phyloP scores from a whole-genome alignment of 768 basidiomycete genomes.

The Fomitopsis serialis region DNA sequence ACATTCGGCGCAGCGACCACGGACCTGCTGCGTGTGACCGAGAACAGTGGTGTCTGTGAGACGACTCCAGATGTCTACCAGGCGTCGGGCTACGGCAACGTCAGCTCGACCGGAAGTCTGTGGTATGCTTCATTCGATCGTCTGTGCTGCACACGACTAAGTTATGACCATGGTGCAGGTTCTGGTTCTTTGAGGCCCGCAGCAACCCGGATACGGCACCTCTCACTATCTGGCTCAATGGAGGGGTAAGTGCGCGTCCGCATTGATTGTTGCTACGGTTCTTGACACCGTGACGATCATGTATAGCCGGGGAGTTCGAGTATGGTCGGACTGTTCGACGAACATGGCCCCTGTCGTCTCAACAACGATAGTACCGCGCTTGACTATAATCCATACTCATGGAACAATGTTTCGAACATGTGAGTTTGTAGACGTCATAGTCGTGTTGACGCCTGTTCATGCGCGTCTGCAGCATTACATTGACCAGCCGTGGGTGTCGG shows the following conservation, averaged over 20 bases:
- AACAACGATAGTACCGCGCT: slow-evolving; percentile 47
- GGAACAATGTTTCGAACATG: slow-evolving; percentile 54
- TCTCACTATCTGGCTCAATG: slow-evolving; percentile 65
- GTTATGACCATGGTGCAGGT: slow-evolving; percentile 32
- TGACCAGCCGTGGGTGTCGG: slow-evolving; percentile 58
- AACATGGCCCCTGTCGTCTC: slow-evolving; percentile 38
- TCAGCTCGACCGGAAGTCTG: slow-evolving; percentile 50
- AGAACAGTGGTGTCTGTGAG: slow-evolving; percentile 63
- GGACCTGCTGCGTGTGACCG: slow-evolving; percentile 39
- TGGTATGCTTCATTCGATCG: slow-evolving; percentile 32
- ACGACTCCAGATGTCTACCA: slow-evolving; percentile 57
- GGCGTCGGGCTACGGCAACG: slow-evolving; percentile 60
- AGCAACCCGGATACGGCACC: slow-evolving; percentile 56
- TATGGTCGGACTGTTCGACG: slow-evolving; percentile 36
- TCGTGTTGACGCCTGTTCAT: background rate
- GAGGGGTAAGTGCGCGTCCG: slow-evolving; percentile 28
- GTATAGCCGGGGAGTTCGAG: slow-evolving; percentile 33
- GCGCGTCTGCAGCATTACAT: slow-evolving; percentile 39
- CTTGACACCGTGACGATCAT: background rate
- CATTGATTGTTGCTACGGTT: too few relatives aligned
- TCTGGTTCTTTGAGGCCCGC: slow-evolving; percentile 68
- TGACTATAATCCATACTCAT: slow-evolving; percentile 47
- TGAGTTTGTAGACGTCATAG: slow-evolving; percentile 5
- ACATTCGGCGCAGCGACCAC: background rate
- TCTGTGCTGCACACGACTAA: background rate